Percentiles rank a stretch among this genome's conserved stretches.
These are phyloP conservation scores for Pneumocystis carinii DNA, from an alignment of 1,139 yeast genomes.

Conservation along the genomic window DNA sequence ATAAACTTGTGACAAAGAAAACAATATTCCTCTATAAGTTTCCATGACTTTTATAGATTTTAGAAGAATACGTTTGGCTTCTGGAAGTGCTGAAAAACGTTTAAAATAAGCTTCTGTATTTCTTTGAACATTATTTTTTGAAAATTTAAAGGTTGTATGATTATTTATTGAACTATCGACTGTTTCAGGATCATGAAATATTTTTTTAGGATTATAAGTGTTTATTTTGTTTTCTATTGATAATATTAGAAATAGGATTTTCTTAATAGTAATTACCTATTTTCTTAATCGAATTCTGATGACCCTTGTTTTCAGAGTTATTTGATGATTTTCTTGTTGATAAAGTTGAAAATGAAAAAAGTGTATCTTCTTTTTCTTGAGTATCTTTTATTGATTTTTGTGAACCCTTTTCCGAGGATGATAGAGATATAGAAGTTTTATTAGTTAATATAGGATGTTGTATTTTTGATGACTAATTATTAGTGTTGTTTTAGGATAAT, in stretches of 20 bases:
- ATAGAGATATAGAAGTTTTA: not conserved
- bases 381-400: not conserved
- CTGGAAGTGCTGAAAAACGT: constrained; percentile 55
- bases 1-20: constrained; percentile 49
- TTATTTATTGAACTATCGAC: not conserved
- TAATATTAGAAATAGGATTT: not conserved
- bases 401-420: not conserved
- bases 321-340: not conserved
- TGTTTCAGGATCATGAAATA: not conserved
- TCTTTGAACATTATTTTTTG: not conserved
- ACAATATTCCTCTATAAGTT: constrained; percentile 26
- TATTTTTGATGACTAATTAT: not conserved
- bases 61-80: constrained; percentile 22
- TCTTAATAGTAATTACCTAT: not conserved
- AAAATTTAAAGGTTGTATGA: not conserved
- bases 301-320: not conserved
- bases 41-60: constrained; percentile 19
- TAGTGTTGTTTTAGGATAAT: not conserved
- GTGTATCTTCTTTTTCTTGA: not conserved
- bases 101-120: constrained; percentile 41
- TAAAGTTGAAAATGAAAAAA: not conserved
- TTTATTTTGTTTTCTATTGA: not conserved
- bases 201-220: not conserved
- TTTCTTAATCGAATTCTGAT: not conserved
- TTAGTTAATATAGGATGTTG: not conserved